Base-by-base conservation (phyloP, 441 rosid genomes). In the Eruca vesicaria region DNA sequence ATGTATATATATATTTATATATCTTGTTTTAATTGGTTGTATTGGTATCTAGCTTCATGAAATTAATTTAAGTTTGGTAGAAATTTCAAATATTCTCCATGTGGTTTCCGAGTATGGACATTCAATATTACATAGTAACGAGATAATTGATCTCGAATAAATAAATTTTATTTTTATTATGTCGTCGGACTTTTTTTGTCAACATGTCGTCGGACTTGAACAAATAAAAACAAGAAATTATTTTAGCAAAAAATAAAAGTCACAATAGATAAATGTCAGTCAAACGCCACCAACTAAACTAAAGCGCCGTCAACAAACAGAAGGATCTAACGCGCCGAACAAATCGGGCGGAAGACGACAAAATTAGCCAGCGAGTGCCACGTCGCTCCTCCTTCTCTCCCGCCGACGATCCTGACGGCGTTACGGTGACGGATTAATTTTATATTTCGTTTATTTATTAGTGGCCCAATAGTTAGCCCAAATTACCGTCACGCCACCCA, bases 341-440 rank as follows among this genome's bases (percentile, higher is more conserved):
- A 64, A 69, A 71, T 65, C 76, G 33, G 72, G 36, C 45, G 53
- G 57, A 77, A 77, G 45, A 77, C 80, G 80, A 77, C 80, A 77
- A 71, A 77, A 63, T 4, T 3, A 71, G 67, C 67, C 76, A 77
- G 76, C 72, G 63, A 33, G 16, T 71, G 71, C 75, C 79, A 76
- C 75, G 66, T 76, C 18, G 61, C 71, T 63, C 71, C 61, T 64
- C 80, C 71, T 45, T 65, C 75, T 71, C 72, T 58, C 68, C 71
- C 76, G 80, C 76, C 76, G 67, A 71, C 67, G 76, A 58, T 65
- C 68, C 63, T 77, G 80, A 77, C 80, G 80, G 67, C 72, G 80
- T 76, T 65, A 76, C 61, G 67, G 45, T 57, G 32, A 57, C 71
- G 71, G 71, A 11, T 31, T 38, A 28, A 10, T 63, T 56, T 20